Evolutionary conservation across 805 yeast species (phyloP).

Genomic region (Cephaloascus fragrans): DNA sequence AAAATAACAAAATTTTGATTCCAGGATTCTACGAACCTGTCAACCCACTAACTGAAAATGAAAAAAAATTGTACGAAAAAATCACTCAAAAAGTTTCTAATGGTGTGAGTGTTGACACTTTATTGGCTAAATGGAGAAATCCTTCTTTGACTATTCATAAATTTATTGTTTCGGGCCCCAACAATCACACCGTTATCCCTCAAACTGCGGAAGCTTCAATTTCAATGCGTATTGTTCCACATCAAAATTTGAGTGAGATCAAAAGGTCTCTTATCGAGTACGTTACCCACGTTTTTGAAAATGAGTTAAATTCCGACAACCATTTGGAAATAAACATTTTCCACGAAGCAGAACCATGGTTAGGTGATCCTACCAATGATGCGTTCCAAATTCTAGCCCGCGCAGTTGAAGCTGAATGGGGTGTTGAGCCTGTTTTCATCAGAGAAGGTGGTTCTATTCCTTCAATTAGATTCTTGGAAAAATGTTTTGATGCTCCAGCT

Average conservation of each 20-base stretch:
- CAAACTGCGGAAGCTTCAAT: conserved; percentile 65
- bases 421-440: conserved; percentile 68
- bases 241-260: conserved; percentile 58
- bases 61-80: conserved; percentile 50
- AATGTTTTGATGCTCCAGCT: conserved; percentile 75
- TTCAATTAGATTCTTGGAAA: conserved; percentile 75
- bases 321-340: conserved; percentile 48
- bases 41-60: conserved; percentile 44
- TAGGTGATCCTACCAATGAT: conserved; percentile 73
- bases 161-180: conserved; percentile 82
- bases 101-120: conserved; percentile 29
- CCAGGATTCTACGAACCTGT: conserved; percentile 71
- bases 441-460: conserved; percentile 98
- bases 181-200: conserved; percentile 84
- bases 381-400: conserved; percentile 60
- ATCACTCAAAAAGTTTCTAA: conserved; percentile 33
- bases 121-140: conserved; percentile 77
- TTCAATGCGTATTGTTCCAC: conserved; percentile 85
- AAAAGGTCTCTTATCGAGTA: conserved; percentile 38
- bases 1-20: conserved; percentile 35
- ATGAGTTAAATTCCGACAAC: conserved; percentile 47
- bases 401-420: conserved; percentile 68
- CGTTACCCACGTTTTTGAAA: conserved; percentile 36
- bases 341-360: conserved; percentile 94
- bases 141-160: conserved; percentile 87